Evolutionary conservation across 805 yeast species (phyloP).

Genomic region (Wickerhamomyces hampshirensis): DNA sequence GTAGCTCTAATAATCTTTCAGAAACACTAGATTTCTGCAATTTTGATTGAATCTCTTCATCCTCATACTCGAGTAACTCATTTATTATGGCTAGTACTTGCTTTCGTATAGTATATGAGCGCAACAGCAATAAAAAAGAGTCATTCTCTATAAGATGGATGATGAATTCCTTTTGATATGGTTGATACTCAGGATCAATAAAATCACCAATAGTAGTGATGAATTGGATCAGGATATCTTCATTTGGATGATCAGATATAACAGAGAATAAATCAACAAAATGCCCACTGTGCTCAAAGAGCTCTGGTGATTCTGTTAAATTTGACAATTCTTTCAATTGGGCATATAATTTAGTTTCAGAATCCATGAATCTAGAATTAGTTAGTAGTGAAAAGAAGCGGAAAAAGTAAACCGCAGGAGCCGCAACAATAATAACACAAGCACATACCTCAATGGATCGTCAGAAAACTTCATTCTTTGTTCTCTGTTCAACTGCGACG

Average conservation of each 20-base stretch:
- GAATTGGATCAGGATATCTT: slow-evolving; percentile 15
- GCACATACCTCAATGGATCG: slow-evolving; percentile 13
- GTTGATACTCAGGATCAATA: slow-evolving; percentile 14
- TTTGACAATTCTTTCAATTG: slow-evolving; percentile 16
- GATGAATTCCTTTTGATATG: slow-evolving; percentile 6
- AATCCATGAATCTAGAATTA: slow-evolving; percentile 9
- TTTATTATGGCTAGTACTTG: slow-evolving; percentile 2
- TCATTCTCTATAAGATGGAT: slow-evolving; percentile 2
- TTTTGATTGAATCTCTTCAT: slow-evolving; percentile 1
- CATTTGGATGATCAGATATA: slow-evolving; percentile 15
- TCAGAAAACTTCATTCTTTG: slow-evolving; percentile 7
- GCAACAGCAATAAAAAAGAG: slow-evolving; percentile 1
- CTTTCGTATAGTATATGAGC: background rate
- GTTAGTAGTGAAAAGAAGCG: no score
- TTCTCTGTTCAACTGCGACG: slow-evolving; percentile 6
- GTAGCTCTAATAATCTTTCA: slow-evolving; percentile 2
- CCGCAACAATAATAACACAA: background rate
- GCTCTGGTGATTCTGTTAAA: slow-evolving; percentile 11
- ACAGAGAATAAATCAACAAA: background rate
- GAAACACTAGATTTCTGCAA: background rate
- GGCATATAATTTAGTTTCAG: slow-evolving; percentile 13
- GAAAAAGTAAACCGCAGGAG: no score
- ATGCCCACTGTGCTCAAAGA: slow-evolving; percentile 6
- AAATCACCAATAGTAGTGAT: slow-evolving; percentile 11
- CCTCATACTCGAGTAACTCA: slow-evolving; percentile 7